Percentiles rank a stretch among this genome's conserved stretches.
phyloP scores from a whole-genome alignment of 768 basidiomycete genomes.

The Tylopilus plumbeoviolaceoides region DNA sequence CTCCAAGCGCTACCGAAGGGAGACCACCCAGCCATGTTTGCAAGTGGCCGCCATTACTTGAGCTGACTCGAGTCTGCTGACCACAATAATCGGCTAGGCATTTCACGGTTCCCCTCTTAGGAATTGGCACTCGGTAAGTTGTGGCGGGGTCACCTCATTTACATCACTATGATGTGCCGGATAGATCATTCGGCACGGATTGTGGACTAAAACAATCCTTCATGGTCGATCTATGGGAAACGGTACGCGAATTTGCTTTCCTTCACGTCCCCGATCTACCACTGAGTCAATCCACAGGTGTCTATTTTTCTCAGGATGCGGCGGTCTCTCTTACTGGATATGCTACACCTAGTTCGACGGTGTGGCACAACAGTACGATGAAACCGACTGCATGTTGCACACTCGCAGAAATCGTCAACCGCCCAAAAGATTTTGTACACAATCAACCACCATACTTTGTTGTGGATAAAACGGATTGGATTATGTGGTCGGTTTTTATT shows the following conservation, averaged over 20 bases:
- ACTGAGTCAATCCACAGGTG: constrained; percentile 38
- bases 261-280: not conserved
- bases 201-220: constrained; percentile 51
- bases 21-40: constrained; percentile 27
- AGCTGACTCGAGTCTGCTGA: not conserved
- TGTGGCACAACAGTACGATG: constrained; percentile 59
- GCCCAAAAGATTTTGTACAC: constrained; percentile 53
- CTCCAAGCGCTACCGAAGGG: constrained; percentile 40
- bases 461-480: constrained; percentile 63
- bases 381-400: constrained; percentile 49
- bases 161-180: not conserved
- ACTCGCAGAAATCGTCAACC: constrained; percentile 64
- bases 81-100: constrained; percentile 36
- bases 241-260: constrained; percentile 33
- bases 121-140: constrained; percentile 68
- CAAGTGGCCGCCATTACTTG: not conserved
- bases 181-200: constrained; percentile 68
- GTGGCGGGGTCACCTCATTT: not conserved
- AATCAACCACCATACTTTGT: constrained; percentile 53
- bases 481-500: constrained; percentile 49
- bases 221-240: constrained; percentile 64
- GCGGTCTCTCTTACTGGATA: constrained; percentile 44
- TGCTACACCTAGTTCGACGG: not conserved
- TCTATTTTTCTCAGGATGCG: constrained; percentile 65
- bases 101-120: constrained; percentile 63